phyloP scores from a whole-genome alignment of 2,329 filamentous ascomycete genomes.

The Fusarium multiceps region DNA sequence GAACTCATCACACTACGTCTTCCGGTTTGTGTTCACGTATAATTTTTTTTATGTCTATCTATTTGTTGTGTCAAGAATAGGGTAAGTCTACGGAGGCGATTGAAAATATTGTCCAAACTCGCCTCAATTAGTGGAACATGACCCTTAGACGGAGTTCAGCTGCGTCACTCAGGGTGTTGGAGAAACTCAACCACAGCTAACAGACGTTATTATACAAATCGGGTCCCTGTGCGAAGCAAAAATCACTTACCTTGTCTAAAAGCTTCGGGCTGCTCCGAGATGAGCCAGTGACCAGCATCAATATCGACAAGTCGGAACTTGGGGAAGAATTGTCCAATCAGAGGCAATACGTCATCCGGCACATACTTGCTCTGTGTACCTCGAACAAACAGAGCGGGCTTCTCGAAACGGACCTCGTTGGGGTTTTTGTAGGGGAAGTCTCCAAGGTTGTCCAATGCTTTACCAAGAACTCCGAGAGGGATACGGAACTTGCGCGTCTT shows the following conservation, averaged over 20 bases:
- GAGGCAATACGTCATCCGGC: constrained; percentile 81
- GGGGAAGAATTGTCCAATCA: constrained; percentile 85
- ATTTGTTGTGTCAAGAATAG: constrained; percentile 9
- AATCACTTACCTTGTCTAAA: constrained; percentile 74
- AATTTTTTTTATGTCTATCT: constrained; percentile 8
- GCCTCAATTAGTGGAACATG: constrained; percentile 19
- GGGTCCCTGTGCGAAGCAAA: background rate
- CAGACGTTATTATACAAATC: background rate
- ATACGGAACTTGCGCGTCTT: constrained; percentile 79
- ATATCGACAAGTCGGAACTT: constrained; percentile 78
- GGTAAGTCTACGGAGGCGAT: constrained; percentile 8
- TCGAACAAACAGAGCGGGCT: constrained; percentile 83
- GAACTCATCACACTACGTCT: background rate
- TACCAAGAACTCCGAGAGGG: constrained; percentile 76
- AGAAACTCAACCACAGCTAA: constrained; percentile 74
- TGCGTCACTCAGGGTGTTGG: constrained; percentile 57
- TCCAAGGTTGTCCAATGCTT: constrained; percentile 78
- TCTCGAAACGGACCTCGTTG: constrained; percentile 73
- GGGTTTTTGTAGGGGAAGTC: constrained; percentile 90
- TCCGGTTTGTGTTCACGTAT: background rate
- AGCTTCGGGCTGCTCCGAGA: constrained; percentile 85
- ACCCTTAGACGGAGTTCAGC: background rate
- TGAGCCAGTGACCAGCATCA: constrained; percentile 87
- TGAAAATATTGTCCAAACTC: constrained; percentile 13
- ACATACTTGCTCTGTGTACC: constrained; percentile 83